Evolutionary conservation across 2,329 filamentous ascomycete species (phyloP).

Genomic region (Botryotinia narcissicola): DNA sequence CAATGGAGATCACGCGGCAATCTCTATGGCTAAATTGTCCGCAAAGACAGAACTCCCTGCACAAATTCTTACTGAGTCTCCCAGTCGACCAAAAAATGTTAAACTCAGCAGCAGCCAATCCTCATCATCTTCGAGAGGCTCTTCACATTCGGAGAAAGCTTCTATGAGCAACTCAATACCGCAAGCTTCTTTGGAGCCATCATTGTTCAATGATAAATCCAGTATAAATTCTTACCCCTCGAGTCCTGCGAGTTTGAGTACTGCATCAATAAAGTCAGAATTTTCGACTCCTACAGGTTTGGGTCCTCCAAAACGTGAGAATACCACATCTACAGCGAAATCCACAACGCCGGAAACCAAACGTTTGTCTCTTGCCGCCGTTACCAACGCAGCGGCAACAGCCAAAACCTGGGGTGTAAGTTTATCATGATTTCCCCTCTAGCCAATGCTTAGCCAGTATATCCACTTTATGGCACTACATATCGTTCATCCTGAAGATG

Average conservation of each 20-base stretch:
- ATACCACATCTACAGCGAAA: slow-evolving; percentile 38
- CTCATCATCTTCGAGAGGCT: slow-evolving; percentile 47
- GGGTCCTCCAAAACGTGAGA: slow-evolving; percentile 39
- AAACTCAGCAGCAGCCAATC: slow-evolving; percentile 48
- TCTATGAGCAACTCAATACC: slow-evolving; percentile 38
- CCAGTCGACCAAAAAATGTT: slow-evolving; percentile 41
- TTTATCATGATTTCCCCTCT: background rate
- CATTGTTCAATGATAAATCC: slow-evolving; percentile 22
- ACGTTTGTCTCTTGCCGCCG: slow-evolving; percentile 52
- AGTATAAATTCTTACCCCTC: slow-evolving; percentile 31
- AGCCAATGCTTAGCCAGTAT: background rate
- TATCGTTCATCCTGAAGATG: background rate
- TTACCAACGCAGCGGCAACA: slow-evolving; percentile 54
- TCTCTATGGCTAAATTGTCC: slow-evolving; percentile 67
- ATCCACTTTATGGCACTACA: background rate
- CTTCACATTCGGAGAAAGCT: slow-evolving; percentile 41
- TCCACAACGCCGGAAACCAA: slow-evolving; percentile 41
- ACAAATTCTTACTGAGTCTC: slow-evolving; percentile 47
- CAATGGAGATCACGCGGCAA: slow-evolving; percentile 58
- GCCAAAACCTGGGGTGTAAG: slow-evolving; percentile 55
- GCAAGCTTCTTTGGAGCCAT: slow-evolving; percentile 27
- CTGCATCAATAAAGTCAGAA: slow-evolving; percentile 44
- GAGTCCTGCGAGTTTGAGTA: slow-evolving; percentile 40
- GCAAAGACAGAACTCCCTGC: slow-evolving; percentile 56
- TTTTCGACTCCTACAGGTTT: slow-evolving; percentile 42